Evolutionary conservation across 2,329 filamentous ascomycete species (phyloP).

Genomic region (Kalmusia sp.): DNA sequence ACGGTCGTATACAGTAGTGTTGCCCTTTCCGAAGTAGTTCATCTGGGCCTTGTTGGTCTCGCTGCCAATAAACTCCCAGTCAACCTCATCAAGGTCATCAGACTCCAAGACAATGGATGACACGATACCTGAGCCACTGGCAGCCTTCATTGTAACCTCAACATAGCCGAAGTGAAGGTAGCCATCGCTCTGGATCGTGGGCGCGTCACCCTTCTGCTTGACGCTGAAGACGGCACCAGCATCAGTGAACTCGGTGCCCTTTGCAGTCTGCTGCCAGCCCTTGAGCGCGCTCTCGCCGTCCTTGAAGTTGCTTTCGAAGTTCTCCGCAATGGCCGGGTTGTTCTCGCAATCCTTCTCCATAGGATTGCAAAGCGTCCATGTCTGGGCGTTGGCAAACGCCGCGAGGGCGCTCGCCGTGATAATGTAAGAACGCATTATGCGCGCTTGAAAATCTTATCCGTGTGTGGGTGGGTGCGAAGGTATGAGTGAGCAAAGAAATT

Average conservation of each 20-base stretch:
- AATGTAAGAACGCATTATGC: slow-evolving; percentile 39
- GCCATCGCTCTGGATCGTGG: slow-evolving; percentile 77
- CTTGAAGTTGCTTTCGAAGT: slow-evolving; percentile 53
- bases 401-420: slow-evolving; percentile 39
- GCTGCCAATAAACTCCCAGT: slow-evolving; percentile 81
- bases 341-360: slow-evolving; percentile 53
- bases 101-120: slow-evolving; percentile 84
- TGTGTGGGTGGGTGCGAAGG: slow-evolving; percentile 7
- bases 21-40: slow-evolving; percentile 81
- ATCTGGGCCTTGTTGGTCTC: slow-evolving; percentile 69
- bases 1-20: slow-evolving; percentile 74
- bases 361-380: slow-evolving; percentile 55
- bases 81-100: slow-evolving; percentile 85
- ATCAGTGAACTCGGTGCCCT: slow-evolving; percentile 52
- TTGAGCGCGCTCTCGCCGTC: slow-evolving; percentile 45
- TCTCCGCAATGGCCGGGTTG: slow-evolving; percentile 51
- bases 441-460: slow-evolving; percentile 5
- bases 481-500: not conserved
- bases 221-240: slow-evolving; percentile 60
- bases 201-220: slow-evolving; percentile 56
- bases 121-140: slow-evolving; percentile 77
- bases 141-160: slow-evolving; percentile 79
- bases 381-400: slow-evolving; percentile 49
- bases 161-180: slow-evolving; percentile 87
- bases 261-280: slow-evolving; percentile 47